phyloP scores from a whole-genome alignment of 306 rosid genomes.

The Heteromeles arbutifolia region DNA sequence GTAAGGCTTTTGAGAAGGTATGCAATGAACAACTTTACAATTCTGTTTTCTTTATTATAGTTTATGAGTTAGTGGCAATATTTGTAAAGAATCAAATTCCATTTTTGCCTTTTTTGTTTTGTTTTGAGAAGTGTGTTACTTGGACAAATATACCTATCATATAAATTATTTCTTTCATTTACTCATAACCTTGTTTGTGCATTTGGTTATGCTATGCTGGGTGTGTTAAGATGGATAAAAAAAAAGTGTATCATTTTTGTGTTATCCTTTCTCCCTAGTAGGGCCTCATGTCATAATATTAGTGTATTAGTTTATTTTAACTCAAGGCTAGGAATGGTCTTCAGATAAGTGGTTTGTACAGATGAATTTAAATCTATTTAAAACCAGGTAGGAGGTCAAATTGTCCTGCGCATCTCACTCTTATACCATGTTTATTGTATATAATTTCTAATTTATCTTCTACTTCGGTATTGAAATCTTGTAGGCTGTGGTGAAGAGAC shows the following conservation, averaged over 20 bases:
- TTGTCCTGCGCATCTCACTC: neutral
- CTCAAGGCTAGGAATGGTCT: neutral
- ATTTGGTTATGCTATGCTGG: neutral
- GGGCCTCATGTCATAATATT: no score
- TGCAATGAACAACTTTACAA: slow-evolving; percentile 16
- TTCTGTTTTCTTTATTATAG: neutral
- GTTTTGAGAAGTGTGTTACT: neutral
- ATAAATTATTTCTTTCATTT: neutral
- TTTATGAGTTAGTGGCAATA: neutral
- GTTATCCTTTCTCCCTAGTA: neutral
- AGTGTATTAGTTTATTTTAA: neutral
- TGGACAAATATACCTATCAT: neutral
- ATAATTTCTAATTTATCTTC: slow-evolving; percentile 3
- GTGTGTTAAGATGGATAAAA: neutral
- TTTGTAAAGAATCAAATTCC: neutral
- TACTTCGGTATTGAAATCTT: slow-evolving; percentile 16
- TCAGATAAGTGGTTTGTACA: neutral
- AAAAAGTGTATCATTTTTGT: no score
- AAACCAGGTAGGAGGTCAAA: neutral
- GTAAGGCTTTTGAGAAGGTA: slow-evolving; percentile 80
- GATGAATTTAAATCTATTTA: neutral
- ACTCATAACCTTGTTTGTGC: neutral
- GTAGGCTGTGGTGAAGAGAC: slow-evolving; percentile 91
- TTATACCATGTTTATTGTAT: neutral
- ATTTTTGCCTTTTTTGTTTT: neutral